Base-by-base conservation (phyloP, 2,329 filamentous ascomycete species). In the Arachnomyces sp. region DNA sequence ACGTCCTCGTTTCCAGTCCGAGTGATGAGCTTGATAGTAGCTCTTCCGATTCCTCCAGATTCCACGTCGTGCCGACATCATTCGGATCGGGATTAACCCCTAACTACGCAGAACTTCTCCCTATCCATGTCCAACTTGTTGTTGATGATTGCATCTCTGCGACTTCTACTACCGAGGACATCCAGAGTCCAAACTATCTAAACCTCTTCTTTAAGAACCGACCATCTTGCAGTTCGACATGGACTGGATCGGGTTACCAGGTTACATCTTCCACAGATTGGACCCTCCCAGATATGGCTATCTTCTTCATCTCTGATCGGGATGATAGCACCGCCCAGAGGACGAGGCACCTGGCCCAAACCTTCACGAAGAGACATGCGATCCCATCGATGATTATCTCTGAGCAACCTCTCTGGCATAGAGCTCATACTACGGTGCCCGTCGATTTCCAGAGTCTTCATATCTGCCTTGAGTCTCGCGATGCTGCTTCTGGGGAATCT, bases 21-120 rank as follows among this genome's bases (percentile, higher is more conserved):
- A 50, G 48, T 16, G 49, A 54, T 37, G 53, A 54, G 29, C 56
- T 54, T 7, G 57, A 55, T 38, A 53, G 50, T 28, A 60, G 57
- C 47, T 63, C 57, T 14, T 50, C 57, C 14, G 61, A 66, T 38
- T 63, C 65, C 12, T 66, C 66, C 28, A 60, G 65, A 32, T 71
- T 67, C 46, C 67, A 69, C 50, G 63, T 71, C 41, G 63, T 71
- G 28, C 68, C 68, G 8, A 66, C 67, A 7, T 66, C 66, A 1
- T 70, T 67, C 49, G 68, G 66, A 34, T 58, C 60, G 28, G 66
- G 63, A 15, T 56, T 63, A 18, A 54, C 64, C 28, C 63, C 67
- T 5, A 68, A 67, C 31, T 67, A 66, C 51, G 67, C 68, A 11
- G 67, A 71, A 36, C 62, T 72, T 17, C 63, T 72, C 17, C 66